Evolutionary conservation across 202 grass and related monocot species (phyloP), one percentile per base, ranked within the genome.

Genomic region (Panicum virgatum): DNA sequence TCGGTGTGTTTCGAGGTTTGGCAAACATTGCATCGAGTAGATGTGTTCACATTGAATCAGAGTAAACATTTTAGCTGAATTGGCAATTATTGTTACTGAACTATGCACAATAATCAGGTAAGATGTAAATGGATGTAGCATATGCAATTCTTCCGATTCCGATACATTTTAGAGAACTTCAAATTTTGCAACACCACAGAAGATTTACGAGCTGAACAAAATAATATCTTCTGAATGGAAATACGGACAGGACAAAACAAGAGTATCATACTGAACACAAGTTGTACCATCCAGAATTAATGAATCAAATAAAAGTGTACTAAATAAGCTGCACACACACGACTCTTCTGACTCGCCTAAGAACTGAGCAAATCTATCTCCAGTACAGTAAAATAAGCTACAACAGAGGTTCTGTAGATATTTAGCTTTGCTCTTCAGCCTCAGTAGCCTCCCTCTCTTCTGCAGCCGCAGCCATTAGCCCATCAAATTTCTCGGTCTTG

Each of bases 401-500:
- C 87, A 82, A 78, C 72, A 82, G 59, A 48, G 38, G 34, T 14
- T 66, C 54, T 73, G 42, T 19, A 32, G 72, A 50, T 54, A 51
- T 76, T 87, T 75, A 93, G 75, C 79, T 93, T 85, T 90, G 86
- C 77, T 93, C 88, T 42, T 97, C 89, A 2, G 85, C 90, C 27
- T 89, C 92, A 0, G 62, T 84, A 12, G 84, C 88, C 51, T 90
- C 90, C 72, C 90, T 88, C 80, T 98, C 90, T 79, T 87, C 90
- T 1, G 95, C 77, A 12, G 92, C 90, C 4, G 86, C 90, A 62
- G 88, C 95, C 92, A 98, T 98, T 54, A 98, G 78, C 71, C 94
- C 95, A 59, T 94, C 90, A 62, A 98, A 98, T 56, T 91, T 94
- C 20, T 94, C 92, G 0, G 86, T 93, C 88, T 98, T 95, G 3